Evolutionary conservation across 2,329 filamentous ascomycete genomes (phyloP).

Genomic region (Cercospora sp.): DNA sequence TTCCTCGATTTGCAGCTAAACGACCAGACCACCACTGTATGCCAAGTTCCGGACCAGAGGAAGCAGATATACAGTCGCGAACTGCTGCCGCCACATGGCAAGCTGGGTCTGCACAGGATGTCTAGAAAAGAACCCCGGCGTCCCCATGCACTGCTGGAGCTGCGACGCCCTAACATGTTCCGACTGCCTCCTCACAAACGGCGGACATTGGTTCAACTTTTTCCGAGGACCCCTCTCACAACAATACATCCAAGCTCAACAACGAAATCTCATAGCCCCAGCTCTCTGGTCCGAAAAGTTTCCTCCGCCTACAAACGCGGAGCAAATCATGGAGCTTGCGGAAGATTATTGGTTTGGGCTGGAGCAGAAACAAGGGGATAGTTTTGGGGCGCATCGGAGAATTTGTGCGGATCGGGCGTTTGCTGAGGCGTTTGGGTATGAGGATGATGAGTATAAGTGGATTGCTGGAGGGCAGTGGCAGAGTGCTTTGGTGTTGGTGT

Average conservation of each 20-base stretch:
- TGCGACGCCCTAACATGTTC: constrained; percentile 8
- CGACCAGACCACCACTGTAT: background rate
- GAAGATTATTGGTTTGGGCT: constrained; percentile 5
- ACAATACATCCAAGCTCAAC: constrained; percentile 12
- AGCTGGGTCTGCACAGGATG: constrained; percentile 7
- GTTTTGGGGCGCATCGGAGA: constrained; percentile 1
- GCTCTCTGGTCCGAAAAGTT: background rate
- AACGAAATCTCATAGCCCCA: constrained; percentile 4
- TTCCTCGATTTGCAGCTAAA: background rate
- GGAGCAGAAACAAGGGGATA: constrained; percentile 2
- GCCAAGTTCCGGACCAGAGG: background rate
- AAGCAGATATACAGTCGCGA: background rate
- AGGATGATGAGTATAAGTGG: constrained; percentile 12
- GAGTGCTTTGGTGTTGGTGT: constrained; percentile 1
- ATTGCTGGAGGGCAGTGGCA: constrained; percentile 3
- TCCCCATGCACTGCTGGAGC: background rate
- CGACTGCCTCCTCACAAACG: constrained; percentile 9
- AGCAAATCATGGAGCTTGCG: constrained; percentile 6
- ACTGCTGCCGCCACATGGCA: background rate
- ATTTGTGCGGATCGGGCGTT: constrained; percentile 3
- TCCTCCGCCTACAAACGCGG: background rate
- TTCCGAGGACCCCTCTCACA: constrained; percentile 1
- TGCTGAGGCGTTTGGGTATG: constrained; percentile 11
- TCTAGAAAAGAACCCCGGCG: constrained; percentile 11
- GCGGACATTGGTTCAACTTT: constrained; percentile 8